Evolutionary conservation across 164 flowering plant species (phyloP), one percentile per base, ranked within the genome.

Genomic region (Tetracentron sinense): DNA sequence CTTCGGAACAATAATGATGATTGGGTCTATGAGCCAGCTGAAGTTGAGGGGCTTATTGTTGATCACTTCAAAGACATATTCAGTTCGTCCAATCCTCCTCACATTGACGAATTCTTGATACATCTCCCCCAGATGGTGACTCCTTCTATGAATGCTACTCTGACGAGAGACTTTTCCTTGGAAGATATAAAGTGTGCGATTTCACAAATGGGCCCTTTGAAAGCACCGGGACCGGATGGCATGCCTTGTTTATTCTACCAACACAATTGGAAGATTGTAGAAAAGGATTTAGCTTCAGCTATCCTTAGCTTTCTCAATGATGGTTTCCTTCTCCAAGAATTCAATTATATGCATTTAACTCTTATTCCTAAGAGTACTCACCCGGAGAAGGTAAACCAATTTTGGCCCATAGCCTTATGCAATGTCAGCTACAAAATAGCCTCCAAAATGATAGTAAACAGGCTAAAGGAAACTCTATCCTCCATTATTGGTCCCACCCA

Each of bases 221-320:
- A 56, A 27, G 15, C 59, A 20, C 42, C 59, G 1, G 59, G 59
- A 8, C 20, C 35, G 3, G 59, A 56, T 56, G 59, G 59, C 4
- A 4, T 56, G 2, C 6, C 6, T 15, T 31, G 33, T 26, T 4
- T 12, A 1, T 56, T 30, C 28, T 56, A 25, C 15, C 59, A 56
- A 56, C 1, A 29, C 16, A 1, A 4, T 20, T 27, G 33, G 30
- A 3, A 56, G 17, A 23, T 28, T 56, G 38, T 56, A 3, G 59
- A 15, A 20, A 15, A 15, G 59, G 16, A 6, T 19, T 25, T 10
- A 11, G 7, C 12, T 28, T 28, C 19, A 15, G 17, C 14, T 12
- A 30, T 2, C 1, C 38, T 12, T 29, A 14, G 38, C 59, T 16
- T 56, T 56, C n/a, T n/a, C n/a, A 4, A 23, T 56, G 1, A 6